Evolutionary conservation across 164 flowering plant genomes (phyloP).

Genomic region (Macadamia tetraphylla): DNA sequence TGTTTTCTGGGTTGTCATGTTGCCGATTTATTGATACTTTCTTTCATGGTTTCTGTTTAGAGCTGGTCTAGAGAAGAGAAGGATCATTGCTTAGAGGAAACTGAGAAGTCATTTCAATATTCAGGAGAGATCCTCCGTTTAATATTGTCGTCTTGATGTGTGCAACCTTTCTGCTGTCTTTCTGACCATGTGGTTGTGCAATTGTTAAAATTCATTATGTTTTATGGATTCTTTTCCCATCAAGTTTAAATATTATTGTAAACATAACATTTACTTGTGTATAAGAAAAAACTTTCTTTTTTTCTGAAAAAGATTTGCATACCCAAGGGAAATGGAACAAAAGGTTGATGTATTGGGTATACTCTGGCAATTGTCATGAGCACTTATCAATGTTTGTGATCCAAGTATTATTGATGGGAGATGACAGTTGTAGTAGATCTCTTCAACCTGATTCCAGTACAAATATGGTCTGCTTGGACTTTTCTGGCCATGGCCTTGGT

Average conservation of each 20-base stretch:
- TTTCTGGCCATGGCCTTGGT: no score
- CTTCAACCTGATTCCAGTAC: no score
- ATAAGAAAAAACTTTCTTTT: no score
- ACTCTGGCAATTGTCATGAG: conserved; percentile 32
- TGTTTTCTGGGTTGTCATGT: no score
- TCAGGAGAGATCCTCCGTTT: conserved; percentile 81
- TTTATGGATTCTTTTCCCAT: neutral
- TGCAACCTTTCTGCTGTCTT: neutral
- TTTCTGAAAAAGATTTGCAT: no score
- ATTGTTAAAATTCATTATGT: neutral
- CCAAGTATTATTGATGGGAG: no score
- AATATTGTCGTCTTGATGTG: conserved; percentile 56
- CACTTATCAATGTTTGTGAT: no score
- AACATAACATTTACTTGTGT: neutral
- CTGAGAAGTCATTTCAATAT: conserved; percentile 80
- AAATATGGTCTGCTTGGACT: no score
- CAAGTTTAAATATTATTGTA: neutral
- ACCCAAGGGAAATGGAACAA: no score
- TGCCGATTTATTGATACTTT: neutral
- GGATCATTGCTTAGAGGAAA: conserved; percentile 89
- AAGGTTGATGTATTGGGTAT: conserved; percentile 14
- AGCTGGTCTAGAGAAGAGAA: conserved; percentile 94
- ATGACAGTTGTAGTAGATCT: no score
- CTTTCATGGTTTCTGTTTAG: conserved; percentile 29
- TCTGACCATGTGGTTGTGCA: conserved; percentile 5